Percentiles rank a stretch among this genome's conserved stretches.
Evolutionary conservation across 2,329 filamentous ascomycete species (phyloP).

Genomic region (Pseudogymnoascus sp.): DNA sequence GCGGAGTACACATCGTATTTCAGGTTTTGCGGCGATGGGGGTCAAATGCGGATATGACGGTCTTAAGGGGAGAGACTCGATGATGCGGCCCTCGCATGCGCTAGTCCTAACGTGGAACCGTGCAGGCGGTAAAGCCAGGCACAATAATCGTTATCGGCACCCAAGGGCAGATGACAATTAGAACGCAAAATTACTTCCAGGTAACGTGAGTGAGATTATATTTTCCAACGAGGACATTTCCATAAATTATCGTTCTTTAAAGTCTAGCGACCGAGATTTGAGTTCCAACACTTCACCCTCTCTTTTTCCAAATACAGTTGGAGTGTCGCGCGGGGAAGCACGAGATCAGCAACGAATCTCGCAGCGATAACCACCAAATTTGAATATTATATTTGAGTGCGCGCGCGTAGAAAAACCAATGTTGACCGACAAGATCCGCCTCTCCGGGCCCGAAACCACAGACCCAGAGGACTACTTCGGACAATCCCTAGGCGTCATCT

Average conservation of each 20-base stretch:
- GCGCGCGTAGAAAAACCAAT: slow-evolving; percentile 26
- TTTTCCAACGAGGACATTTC: not conserved
- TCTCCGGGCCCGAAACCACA: slow-evolving; percentile 30
- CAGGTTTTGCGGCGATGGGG: not conserved
- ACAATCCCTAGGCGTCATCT: slow-evolving; percentile 53
- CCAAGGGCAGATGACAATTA: not conserved
- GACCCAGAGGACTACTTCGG: slow-evolving; percentile 54
- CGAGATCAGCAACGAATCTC: not conserved
- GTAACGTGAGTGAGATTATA: not conserved
- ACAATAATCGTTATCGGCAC: not conserved
- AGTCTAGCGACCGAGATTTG: not conserved
- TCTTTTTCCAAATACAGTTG: not conserved
- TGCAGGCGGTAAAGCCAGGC: not conserved
- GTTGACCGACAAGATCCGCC: slow-evolving; percentile 40
- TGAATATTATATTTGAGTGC: not conserved
- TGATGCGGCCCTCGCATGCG: not conserved
- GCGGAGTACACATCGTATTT: slow-evolving; percentile 2
- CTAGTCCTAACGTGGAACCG: not conserved
- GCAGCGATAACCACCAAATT: not conserved
- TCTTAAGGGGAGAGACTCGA: slow-evolving; percentile 4
- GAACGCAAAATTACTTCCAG: not conserved
- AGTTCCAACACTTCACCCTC: not conserved
- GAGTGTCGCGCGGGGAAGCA: not conserved
- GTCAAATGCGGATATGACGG: not conserved
- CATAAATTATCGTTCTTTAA: not conserved